A percentile compares a stretch with the other conserved stretches of the same genome.
These are phyloP conservation scores for Leccinum proximum DNA, from an alignment of 1,284 basidiomycete species.

Conservation along the genomic window DNA sequence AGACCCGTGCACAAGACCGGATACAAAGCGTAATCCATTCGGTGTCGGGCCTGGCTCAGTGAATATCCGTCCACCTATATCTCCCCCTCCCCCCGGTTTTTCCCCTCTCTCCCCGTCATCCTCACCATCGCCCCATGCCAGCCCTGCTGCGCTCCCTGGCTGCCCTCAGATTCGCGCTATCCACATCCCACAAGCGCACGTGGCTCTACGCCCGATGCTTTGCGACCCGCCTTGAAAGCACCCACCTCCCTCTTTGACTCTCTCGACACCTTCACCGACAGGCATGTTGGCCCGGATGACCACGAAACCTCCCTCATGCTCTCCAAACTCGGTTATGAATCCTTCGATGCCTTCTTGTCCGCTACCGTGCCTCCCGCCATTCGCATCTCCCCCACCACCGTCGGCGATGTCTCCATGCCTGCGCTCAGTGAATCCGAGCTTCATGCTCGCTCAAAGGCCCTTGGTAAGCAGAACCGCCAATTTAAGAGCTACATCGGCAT, in stretches of 20 bases:
- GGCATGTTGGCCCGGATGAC: conserved; percentile 89
- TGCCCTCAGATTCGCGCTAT: conserved; percentile 31
- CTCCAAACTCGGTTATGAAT: conserved; percentile 72
- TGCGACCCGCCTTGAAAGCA: conserved; percentile 50
- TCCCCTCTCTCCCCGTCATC: conserved; percentile 19
- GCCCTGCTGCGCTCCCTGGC: conserved; percentile 41
- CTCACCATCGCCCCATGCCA: conserved; percentile 35
- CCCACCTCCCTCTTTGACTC: conserved; percentile 69
- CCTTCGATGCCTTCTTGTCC: conserved; percentile 84
- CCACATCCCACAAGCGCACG: conserved; percentile 20
- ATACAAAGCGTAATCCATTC: conserved; percentile 32
- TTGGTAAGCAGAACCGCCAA: conserved; percentile 78
- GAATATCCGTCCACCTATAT: conserved; percentile 25
- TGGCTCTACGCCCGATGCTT: conserved; percentile 37
- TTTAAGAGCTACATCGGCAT: conserved; percentile 97
- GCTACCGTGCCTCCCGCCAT: conserved; percentile 82
- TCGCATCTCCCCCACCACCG: conserved; percentile 58
- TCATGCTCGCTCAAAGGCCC: conserved; percentile 67
- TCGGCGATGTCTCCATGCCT: conserved; percentile 69
- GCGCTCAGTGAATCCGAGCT: conserved; percentile 89
- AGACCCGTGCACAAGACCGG: conserved; percentile 6
- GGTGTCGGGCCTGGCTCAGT: conserved; percentile 33
- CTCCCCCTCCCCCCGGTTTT: conserved; percentile 17
- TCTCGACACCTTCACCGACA: conserved; percentile 84
- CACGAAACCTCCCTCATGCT: conserved; percentile 80